phyloP scores from a whole-genome alignment of 768 basidiomycete genomes.

The Pleurotus tuoliensis region DNA sequence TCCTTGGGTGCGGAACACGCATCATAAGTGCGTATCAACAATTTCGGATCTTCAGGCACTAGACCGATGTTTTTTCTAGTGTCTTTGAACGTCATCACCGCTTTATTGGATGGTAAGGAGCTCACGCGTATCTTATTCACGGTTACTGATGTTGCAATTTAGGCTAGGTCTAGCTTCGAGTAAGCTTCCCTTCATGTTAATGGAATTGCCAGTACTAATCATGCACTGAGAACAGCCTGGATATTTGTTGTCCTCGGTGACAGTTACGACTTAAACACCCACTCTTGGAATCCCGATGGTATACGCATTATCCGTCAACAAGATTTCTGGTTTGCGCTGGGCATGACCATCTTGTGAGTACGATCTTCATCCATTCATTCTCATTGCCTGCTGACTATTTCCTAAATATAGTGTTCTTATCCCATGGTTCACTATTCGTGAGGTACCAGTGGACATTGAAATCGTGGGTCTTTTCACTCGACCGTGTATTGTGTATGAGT shows the following conservation, averaged over 20 bases:
- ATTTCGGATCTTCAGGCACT: not conserved
- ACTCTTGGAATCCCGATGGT: constrained; percentile 58
- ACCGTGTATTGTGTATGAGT: not conserved
- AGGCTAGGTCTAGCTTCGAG: constrained; percentile 51
- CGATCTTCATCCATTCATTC: constrained; percentile 12
- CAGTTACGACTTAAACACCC: constrained; percentile 53
- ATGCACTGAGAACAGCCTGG: constrained; percentile 40
- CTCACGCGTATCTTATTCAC: not conserved
- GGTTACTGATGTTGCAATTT: constrained; percentile 7
- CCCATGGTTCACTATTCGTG: constrained; percentile 75
- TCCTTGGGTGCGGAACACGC: constrained; percentile 77
- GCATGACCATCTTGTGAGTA: constrained; percentile 70
- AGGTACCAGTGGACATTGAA: constrained; percentile 75
- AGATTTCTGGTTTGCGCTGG: constrained; percentile 74
- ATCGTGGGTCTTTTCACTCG: constrained; percentile 43
- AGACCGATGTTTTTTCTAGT: constrained; percentile 27
- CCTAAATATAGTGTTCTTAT: constrained; percentile 48
- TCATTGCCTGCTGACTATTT: constrained; percentile 4
- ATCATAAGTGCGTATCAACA: constrained; percentile 61
- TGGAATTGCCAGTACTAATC: constrained; percentile 1
- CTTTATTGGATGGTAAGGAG: constrained; percentile 68
- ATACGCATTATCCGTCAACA: constrained; percentile 61
- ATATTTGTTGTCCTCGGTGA: constrained; percentile 68
- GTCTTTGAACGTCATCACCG: constrained; percentile 82
- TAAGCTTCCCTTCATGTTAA: constrained; percentile 26